Base-by-base conservation (phyloP, 345 rosid species). In the Geranium rotundifolium region DNA sequence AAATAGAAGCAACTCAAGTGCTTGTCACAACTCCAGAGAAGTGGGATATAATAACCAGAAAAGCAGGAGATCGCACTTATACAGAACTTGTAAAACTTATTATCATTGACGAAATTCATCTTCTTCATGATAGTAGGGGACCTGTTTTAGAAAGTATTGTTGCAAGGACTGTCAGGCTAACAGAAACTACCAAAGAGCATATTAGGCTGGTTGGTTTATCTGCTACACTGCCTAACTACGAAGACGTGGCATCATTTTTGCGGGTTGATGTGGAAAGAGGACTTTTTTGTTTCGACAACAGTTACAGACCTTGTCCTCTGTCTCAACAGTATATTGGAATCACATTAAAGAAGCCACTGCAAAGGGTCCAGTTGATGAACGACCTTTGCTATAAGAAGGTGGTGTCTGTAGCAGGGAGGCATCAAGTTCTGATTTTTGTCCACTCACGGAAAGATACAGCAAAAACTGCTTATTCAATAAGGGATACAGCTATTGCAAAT, bases 51-150 rank as follows among this genome's bases (percentile, higher is more conserved):
- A 76, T 93, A 59, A 88, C 99, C 31, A 85, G 99, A 70, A 93
- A 93, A 68, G 90, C 99, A n/a, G 99, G 97, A 49, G 97, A 93
- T 75, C 87, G 99, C n/a, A 93, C 99, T 20, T 93, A 88, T 65
- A 90, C 96, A 0, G 96, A 86, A 77, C 81, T 90, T 41, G 99
- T 90, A 66, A 90, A 78, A 67, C 95, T 93, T 66, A 87, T 93
- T 19, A 90, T 93, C 50, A 82, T 93, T 20, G 99, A 93, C 67
- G 99, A 93, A 69, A 93, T 93, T 65, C 99, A 93, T 76, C 89
- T 93, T 66, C 99, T 93, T 65, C 99, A 93, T 75, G 96, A 93
- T 75, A 90, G 82, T 57, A 84, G 96, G 80, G 99, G 99, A 57
- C 97, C 99, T 58, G 99, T 93, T 67, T 95, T 93, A 15, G 99